phyloP scores from a whole-genome alignment of 495 filamentous ascomycete genomes.

The Penicillium cosmopolitanum region DNA sequence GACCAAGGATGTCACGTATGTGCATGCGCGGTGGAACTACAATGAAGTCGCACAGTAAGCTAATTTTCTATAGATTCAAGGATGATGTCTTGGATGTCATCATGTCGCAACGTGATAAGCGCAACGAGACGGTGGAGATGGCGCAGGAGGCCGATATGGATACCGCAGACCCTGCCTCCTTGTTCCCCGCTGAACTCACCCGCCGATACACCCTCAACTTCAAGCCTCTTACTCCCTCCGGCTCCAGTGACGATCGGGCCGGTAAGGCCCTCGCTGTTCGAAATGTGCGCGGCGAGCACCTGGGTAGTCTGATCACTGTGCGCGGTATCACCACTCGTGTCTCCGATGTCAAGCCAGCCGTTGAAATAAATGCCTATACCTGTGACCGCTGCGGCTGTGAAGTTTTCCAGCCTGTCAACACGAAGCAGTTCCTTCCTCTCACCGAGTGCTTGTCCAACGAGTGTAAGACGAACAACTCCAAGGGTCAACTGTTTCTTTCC shows the following conservation, averaged over 20 bases:
- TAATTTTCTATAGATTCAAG: constrained; percentile 69
- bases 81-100: constrained; percentile 97
- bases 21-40: neutral
- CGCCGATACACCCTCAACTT: constrained; percentile 94
- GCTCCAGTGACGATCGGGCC: constrained; percentile 61
- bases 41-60: neutral
- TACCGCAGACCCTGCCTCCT: constrained; percentile 50
- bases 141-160: constrained; percentile 71
- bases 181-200: constrained; percentile 90
- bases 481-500: constrained; percentile 89
- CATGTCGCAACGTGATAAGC: constrained; percentile 84
- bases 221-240: constrained; percentile 79
- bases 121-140: constrained; percentile 75
- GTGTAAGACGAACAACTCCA: constrained; percentile 86
- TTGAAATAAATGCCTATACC: constrained; percentile 94
- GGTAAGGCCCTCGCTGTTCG: constrained; percentile 89
- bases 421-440: constrained; percentile 87
- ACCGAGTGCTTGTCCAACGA: constrained; percentile 83
- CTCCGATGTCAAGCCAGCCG: constrained; percentile 96
- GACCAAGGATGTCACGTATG: constrained; percentile 75
- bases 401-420: constrained; percentile 94
- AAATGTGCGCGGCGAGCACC: constrained; percentile 87
- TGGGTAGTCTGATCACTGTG: constrained; percentile 91
- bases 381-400: constrained; percentile 96
- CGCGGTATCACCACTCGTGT: constrained; percentile 94